Base-by-base conservation (phyloP, 2,329 filamentous ascomycete species). In the Niveomyces coronatus region DNA sequence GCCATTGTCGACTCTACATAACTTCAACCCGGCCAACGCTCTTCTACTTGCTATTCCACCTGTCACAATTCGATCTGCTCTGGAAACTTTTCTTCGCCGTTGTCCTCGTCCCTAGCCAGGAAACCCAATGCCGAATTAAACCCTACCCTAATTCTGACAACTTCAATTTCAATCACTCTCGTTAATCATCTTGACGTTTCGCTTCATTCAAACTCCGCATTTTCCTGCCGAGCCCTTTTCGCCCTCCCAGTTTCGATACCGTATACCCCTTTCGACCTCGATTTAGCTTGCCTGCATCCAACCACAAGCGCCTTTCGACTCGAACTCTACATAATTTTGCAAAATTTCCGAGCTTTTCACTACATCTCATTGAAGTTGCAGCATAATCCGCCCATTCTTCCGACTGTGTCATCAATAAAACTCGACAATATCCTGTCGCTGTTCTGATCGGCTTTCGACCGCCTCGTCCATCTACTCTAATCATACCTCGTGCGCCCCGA, bases 141-240 rank as follows among this genome's bases (percentile, higher is more conserved):
- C 30, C 16, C 14, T 18, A 10, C 14, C 16, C 26, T 31, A 20
- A 27, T 8, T 28, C 24, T 37, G 14, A 2, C 6, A 16, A 14
- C 36, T 39, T 39, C 37, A 22, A 17, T 18, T 30, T 32, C 31
- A 32, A 32, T n/a, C 17, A 39, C 37, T 39, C 37, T 39, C 37
- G 37, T 39, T 39, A 39, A 39, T 8, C 19, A 20, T 26, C 6
- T 39, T 34, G 13, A 9, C 26, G 13, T 39, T 39, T 15, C 9
- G 13, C 15, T 15, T 19, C 16, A 22, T 29, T 33, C 24, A 14
- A 30, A 34, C 30, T 29, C 31, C 31, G n/a, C n/a, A n/a, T 34
- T 31, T 39, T 31, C 37, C 34, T 30, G 37, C 33, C 37, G 37
- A 39, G 37, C 20, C 19, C 11, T 14, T 26, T 22, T 31, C 34